Conservation (phyloP, 148 eudicot species). For the Drosera capensis region DNA sequence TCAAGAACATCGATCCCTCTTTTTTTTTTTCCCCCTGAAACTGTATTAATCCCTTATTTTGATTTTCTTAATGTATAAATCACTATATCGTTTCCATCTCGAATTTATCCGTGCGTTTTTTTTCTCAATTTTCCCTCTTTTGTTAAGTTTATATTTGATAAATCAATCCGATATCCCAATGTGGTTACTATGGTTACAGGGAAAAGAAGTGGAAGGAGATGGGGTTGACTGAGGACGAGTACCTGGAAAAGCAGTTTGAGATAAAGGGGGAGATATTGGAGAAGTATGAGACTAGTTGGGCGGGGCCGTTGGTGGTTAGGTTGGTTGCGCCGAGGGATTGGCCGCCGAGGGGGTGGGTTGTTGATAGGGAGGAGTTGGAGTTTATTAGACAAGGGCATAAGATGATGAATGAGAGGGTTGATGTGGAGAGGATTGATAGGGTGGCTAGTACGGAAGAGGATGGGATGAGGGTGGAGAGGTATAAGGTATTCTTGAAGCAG, state of each 20-base stretch:
- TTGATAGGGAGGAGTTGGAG: conserved; percentile 71
- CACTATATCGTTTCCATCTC: too few species aligned
- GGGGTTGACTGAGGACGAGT: conserved; percentile 83
- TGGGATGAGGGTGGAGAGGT: conserved; percentile 72
- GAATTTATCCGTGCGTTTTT: too few species aligned
- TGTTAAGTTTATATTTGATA: background rate
- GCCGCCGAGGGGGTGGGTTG: conserved; percentile 95
- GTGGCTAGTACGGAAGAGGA: conserved; percentile 22
- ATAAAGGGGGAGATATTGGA: conserved; percentile 66
- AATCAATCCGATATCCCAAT: background rate
- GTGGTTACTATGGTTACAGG: conserved; percentile 10
- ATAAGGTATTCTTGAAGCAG: conserved; percentile 77
- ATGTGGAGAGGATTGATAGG: conserved; percentile 35
- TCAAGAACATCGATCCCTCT: too few species aligned
- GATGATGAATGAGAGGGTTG: conserved; percentile 50
- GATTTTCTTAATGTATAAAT: too few species aligned
- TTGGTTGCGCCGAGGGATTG: conserved; percentile 90
- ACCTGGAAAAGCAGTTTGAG: conserved; percentile 65
- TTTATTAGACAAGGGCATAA: conserved; percentile 77
- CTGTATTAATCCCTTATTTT: too few species aligned
- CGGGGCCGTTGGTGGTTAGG: conserved; percentile 60
- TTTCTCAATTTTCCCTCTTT: too few species aligned
- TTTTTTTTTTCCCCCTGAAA: too few species aligned
- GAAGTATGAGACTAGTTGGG: conserved; percentile 59
- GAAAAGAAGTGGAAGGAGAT: conserved; percentile 56